phyloP scores from a whole-genome alignment of 2,329 filamentous ascomycete species.

The Fonsecaea erecta region DNA sequence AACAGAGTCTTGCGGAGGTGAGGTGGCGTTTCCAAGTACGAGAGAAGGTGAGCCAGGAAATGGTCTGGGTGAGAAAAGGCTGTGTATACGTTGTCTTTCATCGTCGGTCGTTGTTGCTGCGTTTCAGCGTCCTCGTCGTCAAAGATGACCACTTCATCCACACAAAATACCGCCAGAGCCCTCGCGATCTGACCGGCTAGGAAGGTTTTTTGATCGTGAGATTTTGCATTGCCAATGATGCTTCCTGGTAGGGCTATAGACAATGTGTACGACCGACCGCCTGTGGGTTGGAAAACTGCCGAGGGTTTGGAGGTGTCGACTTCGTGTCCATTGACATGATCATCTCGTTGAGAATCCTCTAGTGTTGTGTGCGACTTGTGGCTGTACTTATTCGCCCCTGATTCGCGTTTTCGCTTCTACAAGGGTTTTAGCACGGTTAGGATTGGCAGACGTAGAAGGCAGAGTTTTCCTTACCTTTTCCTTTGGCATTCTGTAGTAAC shows the following conservation, averaged over 20 bases:
- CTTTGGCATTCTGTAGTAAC: conserved; percentile 15
- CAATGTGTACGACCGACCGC: conserved; percentile 72
- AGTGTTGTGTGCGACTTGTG: conserved; percentile 11
- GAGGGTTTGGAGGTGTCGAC: conserved; percentile 69
- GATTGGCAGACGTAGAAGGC: background rate
- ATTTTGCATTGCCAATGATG: conserved; percentile 70
- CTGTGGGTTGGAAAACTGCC: conserved; percentile 68
- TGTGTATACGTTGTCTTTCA: conserved; percentile 59
- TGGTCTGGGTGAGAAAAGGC: conserved; percentile 76
- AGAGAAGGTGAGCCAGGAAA: conserved; percentile 78
- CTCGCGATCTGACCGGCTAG: conserved; percentile 77
- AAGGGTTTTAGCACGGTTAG: background rate
- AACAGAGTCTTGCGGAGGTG: conserved; percentile 78
- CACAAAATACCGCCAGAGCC: conserved; percentile 78
- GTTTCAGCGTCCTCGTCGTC: conserved; percentile 62
- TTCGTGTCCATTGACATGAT: conserved; percentile 28
- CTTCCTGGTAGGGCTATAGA: conserved; percentile 80
- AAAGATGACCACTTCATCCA: conserved; percentile 84
- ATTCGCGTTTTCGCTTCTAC: conserved; percentile 27
- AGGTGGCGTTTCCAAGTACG: conserved; percentile 82
- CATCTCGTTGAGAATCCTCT: background rate
- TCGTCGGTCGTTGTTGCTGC: conserved; percentile 39
- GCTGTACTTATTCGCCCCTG: conserved; percentile 14
- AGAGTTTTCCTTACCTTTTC: conserved; percentile 20
- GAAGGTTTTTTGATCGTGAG: conserved; percentile 74